phyloP scores from a whole-genome alignment of 257 asterid species.

The Salvia miltiorrhiza region DNA sequence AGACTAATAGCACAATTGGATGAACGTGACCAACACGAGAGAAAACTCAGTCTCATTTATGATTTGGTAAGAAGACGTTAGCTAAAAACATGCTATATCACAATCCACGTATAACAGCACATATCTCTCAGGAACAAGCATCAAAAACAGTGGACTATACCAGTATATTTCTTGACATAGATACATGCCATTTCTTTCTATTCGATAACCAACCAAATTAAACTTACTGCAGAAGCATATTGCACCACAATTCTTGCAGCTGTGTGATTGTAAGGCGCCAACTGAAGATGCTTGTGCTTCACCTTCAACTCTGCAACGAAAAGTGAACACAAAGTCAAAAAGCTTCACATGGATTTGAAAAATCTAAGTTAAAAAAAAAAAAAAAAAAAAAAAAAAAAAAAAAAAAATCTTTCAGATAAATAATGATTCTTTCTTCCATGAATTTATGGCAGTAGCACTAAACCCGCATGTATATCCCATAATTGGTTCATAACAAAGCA shows the following conservation, averaged over 20 bases:
- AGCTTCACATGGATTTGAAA: background rate
- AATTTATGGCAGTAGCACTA: background rate
- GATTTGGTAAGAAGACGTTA: background rate
- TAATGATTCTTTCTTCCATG: background rate
- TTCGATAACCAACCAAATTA: background rate
- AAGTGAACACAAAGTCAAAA: background rate
- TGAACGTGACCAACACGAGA: background rate
- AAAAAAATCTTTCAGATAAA: no score
- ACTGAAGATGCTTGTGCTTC: constrained; percentile 30
- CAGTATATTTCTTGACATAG: background rate
- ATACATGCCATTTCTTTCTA: background rate
- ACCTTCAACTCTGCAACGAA: constrained; percentile 41
- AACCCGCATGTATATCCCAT: background rate
- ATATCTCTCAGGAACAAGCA: background rate
- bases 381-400: no score
- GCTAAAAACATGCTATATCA: background rate
- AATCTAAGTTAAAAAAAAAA: no score
- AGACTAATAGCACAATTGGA: background rate
- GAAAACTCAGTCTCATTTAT: background rate
- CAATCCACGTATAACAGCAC: background rate
- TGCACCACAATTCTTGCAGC: constrained; percentile 56
- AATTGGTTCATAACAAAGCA: background rate
- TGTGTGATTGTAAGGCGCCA: constrained; percentile 46
- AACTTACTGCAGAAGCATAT: constrained; percentile 75
- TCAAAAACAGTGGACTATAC: background rate